Evolutionary conservation across 2,329 filamentous ascomycete genomes (phyloP).

Genomic region (Emergomyces pasteurianus): DNA sequence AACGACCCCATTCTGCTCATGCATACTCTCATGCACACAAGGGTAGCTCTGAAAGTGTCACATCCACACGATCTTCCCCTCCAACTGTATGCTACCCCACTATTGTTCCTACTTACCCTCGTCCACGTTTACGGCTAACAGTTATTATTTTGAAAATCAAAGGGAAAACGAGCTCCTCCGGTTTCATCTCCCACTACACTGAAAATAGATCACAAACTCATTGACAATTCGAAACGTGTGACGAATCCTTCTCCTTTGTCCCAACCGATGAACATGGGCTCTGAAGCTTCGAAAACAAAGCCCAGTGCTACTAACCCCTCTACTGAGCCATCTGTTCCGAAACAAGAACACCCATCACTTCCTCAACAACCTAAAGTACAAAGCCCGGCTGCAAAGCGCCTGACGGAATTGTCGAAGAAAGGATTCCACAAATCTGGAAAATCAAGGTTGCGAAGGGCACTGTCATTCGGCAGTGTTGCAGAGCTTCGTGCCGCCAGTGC

Average conservation of each 20-base stretch:
- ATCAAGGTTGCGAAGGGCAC: conserved; percentile 73
- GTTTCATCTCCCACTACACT: background rate
- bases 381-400: conserved; percentile 70
- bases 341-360: conserved; percentile 31
- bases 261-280: conserved; percentile 53
- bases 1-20: background rate
- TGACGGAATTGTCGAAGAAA: conserved; percentile 78
- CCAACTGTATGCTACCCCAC: conserved; percentile 49
- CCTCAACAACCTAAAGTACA: conserved; percentile 15
- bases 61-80: conserved; percentile 41
- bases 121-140: background rate
- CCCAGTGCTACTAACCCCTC: background rate
- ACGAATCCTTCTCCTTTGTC: conserved; percentile 62
- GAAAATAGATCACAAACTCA: conserved; percentile 24
- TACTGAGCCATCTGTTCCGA: conserved; percentile 1
- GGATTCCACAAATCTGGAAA: conserved; percentile 70
- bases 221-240: conserved; percentile 54
- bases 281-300: conserved; percentile 30
- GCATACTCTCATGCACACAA: conserved; percentile 28
- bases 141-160: background rate
- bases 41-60: conserved; percentile 54
- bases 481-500: conserved; percentile 69
- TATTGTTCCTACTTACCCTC: too few species aligned
- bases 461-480: conserved; percentile 91
- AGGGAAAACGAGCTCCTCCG: background rate